Evolutionary conservation across 441 rosid species (phyloP).

Genomic region (Croton laevigatus): DNA sequence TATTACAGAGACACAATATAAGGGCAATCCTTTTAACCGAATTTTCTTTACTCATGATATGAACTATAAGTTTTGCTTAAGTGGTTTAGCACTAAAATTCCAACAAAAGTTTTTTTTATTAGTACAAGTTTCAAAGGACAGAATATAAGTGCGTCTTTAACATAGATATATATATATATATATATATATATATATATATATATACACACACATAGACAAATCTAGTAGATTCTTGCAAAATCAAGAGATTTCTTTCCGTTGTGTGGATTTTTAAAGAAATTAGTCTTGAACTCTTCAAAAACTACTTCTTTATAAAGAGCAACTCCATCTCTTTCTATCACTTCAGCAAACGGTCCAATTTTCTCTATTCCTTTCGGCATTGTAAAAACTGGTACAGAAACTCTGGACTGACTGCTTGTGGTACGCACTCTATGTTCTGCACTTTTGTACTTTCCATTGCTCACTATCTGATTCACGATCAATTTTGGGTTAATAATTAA

Average conservation of each 20-base stretch:
- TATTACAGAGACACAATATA: too few relatives aligned
- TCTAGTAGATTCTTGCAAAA: constrained; percentile 30
- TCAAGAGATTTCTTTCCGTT: constrained; percentile 61
- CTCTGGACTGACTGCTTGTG: constrained; percentile 45
- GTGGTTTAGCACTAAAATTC: too few relatives aligned
- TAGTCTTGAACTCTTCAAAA: constrained; percentile 51
- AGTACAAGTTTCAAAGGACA: too few relatives aligned
- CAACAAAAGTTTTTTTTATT: too few relatives aligned
- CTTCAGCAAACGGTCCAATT: constrained; percentile 42
- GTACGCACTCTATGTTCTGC: constrained; percentile 61
- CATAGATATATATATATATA: not conserved
- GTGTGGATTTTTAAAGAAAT: constrained; percentile 48
- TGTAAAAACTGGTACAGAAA: constrained; percentile 58
- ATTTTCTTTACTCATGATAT: too few relatives aligned
- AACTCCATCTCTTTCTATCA: constrained; percentile 45
- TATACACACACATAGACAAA: not conserved
- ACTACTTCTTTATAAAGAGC: constrained; percentile 44
- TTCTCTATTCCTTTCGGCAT: constrained; percentile 41
- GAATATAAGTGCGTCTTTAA: too few relatives aligned
- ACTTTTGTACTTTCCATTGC: constrained; percentile 64
- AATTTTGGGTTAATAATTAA: too few relatives aligned
- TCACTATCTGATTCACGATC: constrained; percentile 34
- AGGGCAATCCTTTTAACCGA: too few relatives aligned
- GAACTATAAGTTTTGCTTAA: too few relatives aligned
- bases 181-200: not conserved